Percentiles rank a stretch among this genome's conserved stretches.
These are phyloP conservation scores for Pyricularia grisea DNA, from an alignment of 2,329 filamentous ascomycete genomes.

Conservation along the genomic window DNA sequence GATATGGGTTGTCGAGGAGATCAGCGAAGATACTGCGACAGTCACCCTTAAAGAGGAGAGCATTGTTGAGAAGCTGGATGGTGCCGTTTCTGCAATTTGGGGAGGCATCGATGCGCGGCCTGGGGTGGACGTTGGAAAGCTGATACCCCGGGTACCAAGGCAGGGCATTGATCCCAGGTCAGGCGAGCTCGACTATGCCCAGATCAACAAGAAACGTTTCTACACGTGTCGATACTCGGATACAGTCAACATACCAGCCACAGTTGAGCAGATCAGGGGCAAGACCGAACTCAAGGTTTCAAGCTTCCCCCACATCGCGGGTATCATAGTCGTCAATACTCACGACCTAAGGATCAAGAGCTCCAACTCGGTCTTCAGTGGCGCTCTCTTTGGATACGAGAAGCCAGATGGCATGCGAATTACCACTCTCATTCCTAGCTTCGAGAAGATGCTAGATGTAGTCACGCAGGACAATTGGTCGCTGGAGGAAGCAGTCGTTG, in stretches of 20 bases:
- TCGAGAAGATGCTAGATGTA: constrained; percentile 73
- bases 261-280: constrained; percentile 63
- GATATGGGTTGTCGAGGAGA: constrained; percentile 97
- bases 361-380: constrained; percentile 90
- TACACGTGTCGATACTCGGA: constrained; percentile 78
- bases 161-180: constrained; percentile 60
- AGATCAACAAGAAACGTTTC: constrained; percentile 61
- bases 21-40: constrained; percentile 83
- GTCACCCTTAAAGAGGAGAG: constrained; percentile 72
- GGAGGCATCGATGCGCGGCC: constrained; percentile 57
- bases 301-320: constrained; percentile 94
- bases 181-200: constrained; percentile 69
- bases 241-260: constrained; percentile 74
- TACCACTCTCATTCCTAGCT: constrained; percentile 73
- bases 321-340: constrained; percentile 87
- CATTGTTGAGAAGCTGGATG: constrained; percentile 57
- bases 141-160: constrained; percentile 76
- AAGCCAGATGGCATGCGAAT: constrained; percentile 74
- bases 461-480: constrained; percentile 76
- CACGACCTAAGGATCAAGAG: constrained; percentile 72
- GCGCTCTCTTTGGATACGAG: constrained; percentile 82
- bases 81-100: constrained; percentile 82
- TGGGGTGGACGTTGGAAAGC: constrained; percentile 65
- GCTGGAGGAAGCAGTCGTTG: constrained; percentile 86
- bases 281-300: constrained; percentile 72